phyloP scores from a whole-genome alignment of 306 rosid genomes.

The Notholithocarpus densiflorus region DNA sequence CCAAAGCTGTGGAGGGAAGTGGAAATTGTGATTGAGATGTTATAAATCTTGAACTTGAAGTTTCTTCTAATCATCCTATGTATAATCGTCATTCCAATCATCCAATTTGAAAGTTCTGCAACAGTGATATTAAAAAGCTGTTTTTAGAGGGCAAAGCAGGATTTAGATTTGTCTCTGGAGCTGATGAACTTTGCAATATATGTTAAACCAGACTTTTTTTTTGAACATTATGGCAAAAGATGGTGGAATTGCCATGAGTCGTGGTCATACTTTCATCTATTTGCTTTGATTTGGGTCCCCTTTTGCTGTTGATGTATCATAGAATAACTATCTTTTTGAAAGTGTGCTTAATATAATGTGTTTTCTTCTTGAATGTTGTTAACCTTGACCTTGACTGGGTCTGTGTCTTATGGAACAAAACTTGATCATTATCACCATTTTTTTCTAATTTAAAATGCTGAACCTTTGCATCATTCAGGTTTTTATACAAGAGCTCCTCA shows the following conservation, averaged over 20 bases:
- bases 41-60: not conserved
- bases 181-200: not conserved
- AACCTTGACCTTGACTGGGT: slow-evolving; percentile 1
- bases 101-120: not conserved
- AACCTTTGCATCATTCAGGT: not conserved
- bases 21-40: not conserved
- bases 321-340: not conserved
- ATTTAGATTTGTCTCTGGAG: not conserved
- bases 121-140: slow-evolving; percentile 8
- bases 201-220: not conserved
- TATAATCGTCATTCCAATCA: not conserved
- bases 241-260: slow-evolving; percentile 4
- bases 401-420: not conserved
- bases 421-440: not conserved
- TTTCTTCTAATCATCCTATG: not conserved
- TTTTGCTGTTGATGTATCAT: slow-evolving; percentile 15
- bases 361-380: slow-evolving; percentile 13
- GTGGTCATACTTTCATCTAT: slow-evolving; percentile 12
- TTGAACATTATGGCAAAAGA: not conserved
- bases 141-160: not conserved
- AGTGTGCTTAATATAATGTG: not conserved
- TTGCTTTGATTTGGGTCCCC: not conserved
- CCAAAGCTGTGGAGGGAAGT: not conserved
- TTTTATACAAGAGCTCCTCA: not conserved
- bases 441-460: not conserved